Conservation (phyloP, 345 rosid genomes). For the Reutealis trisperma region DNA sequence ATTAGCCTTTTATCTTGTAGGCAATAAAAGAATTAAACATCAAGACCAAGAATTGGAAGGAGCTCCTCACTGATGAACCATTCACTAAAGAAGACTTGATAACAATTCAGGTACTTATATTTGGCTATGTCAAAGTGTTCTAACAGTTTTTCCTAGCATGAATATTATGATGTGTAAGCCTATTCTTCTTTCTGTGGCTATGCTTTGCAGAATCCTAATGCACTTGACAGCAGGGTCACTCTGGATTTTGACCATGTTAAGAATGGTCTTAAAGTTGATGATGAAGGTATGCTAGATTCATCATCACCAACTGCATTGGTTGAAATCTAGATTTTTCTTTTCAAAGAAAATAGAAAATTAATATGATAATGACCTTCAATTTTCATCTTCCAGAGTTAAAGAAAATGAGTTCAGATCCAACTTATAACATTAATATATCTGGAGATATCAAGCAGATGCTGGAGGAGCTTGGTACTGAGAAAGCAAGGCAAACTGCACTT, state of each 20-base stretch:
- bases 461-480: constrained; percentile 87
- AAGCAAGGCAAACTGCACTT: constrained; percentile 76
- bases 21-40: constrained; percentile 89
- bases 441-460: constrained; percentile 94
- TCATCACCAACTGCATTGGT: constrained; percentile 6
- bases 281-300: constrained; percentile 58
- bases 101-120: constrained; percentile 64
- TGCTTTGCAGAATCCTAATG: constrained; percentile 74
- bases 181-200: constrained; percentile 11
- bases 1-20: constrained; percentile 31
- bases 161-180: not conserved
- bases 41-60: constrained; percentile 92
- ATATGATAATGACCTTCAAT: not conserved
- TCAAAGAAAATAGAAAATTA: not conserved
- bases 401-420: constrained; percentile 70
- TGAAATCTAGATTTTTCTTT: constrained; percentile 5
- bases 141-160: constrained; percentile 3
- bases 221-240: constrained; percentile 61
- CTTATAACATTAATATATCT: constrained; percentile 65
- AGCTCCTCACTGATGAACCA: constrained; percentile 83
- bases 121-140: constrained; percentile 16
- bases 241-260: constrained; percentile 91
- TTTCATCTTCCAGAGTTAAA: constrained; percentile 51
- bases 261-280: constrained; percentile 70
- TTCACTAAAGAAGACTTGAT: constrained; percentile 79